Conservation (phyloP, 2,329 filamentous ascomycete genomes). For the Ophiosphaerella narmari region DNA sequence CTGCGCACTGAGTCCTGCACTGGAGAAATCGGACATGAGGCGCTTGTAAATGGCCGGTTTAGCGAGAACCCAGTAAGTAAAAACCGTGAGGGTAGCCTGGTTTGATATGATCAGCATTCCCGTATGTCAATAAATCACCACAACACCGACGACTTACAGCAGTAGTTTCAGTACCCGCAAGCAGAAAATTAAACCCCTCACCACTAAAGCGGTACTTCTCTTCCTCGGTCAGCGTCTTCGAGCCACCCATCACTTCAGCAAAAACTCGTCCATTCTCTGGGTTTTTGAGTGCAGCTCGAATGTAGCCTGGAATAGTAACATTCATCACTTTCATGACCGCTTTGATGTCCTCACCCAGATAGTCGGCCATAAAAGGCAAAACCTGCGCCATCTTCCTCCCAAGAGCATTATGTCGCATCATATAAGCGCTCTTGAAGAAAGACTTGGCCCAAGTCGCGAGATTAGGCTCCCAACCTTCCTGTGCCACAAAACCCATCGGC, state of each 20-base stretch:
- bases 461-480: slow-evolving; percentile 35
- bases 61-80: slow-evolving; percentile 42
- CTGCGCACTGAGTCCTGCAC: slow-evolving; percentile 11
- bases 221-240: slow-evolving; percentile 24
- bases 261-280: slow-evolving; percentile 32
- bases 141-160: slow-evolving; percentile 16
- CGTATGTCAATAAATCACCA: neutral
- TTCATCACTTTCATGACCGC: slow-evolving; percentile 33
- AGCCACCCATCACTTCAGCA: slow-evolving; percentile 24
- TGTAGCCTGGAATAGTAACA: slow-evolving; percentile 29
- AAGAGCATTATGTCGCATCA: slow-evolving; percentile 33
- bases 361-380: slow-evolving; percentile 32
- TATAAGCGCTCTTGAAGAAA: slow-evolving; percentile 32
- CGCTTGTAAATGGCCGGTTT: slow-evolving; percentile 27
- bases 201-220: slow-evolving; percentile 29
- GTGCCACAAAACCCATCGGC: slow-evolving; percentile 32
- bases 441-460: slow-evolving; percentile 33
- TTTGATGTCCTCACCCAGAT: slow-evolving; percentile 31
- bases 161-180: slow-evolving; percentile 32
- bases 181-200: slow-evolving; percentile 32
- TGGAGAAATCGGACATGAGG: slow-evolving; percentile 27
- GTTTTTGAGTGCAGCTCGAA: slow-evolving; percentile 25
- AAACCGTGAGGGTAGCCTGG: slow-evolving; percentile 36
- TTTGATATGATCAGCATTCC: neutral
- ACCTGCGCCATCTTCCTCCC: slow-evolving; percentile 28